These are phyloP conservation scores for Butyriboletus loyo DNA, from an alignment of 768 basidiomycete species.

Conservation along the genomic window DNA sequence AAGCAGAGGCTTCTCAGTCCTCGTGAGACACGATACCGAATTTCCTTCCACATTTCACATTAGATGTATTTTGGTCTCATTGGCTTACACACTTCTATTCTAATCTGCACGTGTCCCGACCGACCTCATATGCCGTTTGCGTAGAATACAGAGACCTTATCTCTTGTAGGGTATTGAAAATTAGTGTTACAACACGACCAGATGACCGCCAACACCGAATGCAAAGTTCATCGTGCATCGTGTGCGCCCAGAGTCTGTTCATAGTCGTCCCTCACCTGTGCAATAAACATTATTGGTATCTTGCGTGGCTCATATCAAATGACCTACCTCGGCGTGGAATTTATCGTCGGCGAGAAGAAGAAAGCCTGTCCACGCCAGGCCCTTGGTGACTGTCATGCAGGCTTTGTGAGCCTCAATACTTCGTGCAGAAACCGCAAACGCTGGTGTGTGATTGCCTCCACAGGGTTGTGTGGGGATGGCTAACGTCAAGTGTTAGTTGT, in stretches of 20 bases:
- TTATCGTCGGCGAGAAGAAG: conserved; percentile 53
- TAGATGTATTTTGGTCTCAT: conserved; percentile 16
- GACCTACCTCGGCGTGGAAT: conserved; percentile 54
- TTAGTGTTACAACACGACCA: conserved; percentile 15
- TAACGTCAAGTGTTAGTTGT: conserved; percentile 27
- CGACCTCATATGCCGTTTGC: conserved; percentile 11
- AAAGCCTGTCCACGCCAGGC: conserved; percentile 59
- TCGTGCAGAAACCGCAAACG: conserved; percentile 58
- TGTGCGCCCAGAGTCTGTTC: conserved; percentile 9
- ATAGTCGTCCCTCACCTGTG: conserved; percentile 26
- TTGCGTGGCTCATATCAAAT: background rate
- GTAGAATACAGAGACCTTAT: conserved; percentile 12
- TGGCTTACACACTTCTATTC: conserved; percentile 13
- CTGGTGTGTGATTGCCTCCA: conserved; percentile 76
- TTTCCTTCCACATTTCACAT: conserved; percentile 12
- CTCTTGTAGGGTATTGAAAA: conserved; percentile 11
- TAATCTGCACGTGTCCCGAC: conserved; percentile 20
- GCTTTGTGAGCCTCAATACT: conserved; percentile 60
- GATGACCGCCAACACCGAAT: background rate
- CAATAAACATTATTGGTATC: background rate
- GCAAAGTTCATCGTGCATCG: background rate
- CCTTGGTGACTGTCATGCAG: conserved; percentile 56
- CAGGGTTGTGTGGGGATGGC: conserved; percentile 69
- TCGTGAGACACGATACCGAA: conserved; percentile 11
- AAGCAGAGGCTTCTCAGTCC: conserved; percentile 10